Evolutionary conservation across 192 early-diverging fungal species (phyloP).

Genomic region (Umbelopsis sp.): DNA sequence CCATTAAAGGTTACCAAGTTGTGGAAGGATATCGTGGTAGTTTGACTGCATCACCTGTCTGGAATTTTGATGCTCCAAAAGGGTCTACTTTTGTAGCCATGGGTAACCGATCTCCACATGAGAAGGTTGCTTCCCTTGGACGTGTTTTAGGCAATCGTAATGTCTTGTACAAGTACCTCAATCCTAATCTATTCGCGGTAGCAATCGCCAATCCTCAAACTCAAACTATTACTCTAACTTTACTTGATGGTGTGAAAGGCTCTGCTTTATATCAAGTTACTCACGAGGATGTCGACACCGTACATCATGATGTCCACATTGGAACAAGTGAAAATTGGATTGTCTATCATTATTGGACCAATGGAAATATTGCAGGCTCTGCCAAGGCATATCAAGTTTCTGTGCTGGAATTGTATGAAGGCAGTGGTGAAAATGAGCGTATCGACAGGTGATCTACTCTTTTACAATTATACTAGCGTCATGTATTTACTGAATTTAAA

Average conservation of each 20-base stretch:
- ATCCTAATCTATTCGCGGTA: slow-evolving; percentile 85
- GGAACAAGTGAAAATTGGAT: slow-evolving; percentile 87
- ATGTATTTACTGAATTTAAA: too few species aligned
- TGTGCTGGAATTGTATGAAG: slow-evolving; percentile 88
- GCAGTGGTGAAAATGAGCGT: slow-evolving; percentile 68
- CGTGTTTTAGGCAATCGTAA: slow-evolving; percentile 92
- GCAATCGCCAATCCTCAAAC: slow-evolving; percentile 55
- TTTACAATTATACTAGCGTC: too few species aligned
- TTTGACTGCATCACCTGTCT: slow-evolving; percentile 46
- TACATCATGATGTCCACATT: slow-evolving; percentile 59
- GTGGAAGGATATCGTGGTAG: slow-evolving; percentile 47
- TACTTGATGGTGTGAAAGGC: slow-evolving; percentile 91
- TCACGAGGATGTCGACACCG: slow-evolving; percentile 59
- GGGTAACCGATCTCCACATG: slow-evolving; percentile 9
- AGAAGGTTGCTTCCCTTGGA: slow-evolving; percentile 86
- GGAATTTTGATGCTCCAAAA: slow-evolving; percentile 58
- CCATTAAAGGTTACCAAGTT: slow-evolving; percentile 57
- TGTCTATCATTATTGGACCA: slow-evolving; percentile 89
- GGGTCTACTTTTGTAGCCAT: slow-evolving; percentile 43
- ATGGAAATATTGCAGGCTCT: slow-evolving; percentile 41
- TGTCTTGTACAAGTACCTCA: slow-evolving; percentile 99
- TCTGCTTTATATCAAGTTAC: slow-evolving; percentile 71
- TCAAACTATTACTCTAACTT: slow-evolving; percentile 64
- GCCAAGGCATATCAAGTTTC: slow-evolving; percentile 72
- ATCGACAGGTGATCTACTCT: slow-evolving; percentile 55